A percentile compares a stretch with the other conserved stretches of the same genome.
phyloP scores from a whole-genome alignment of 257 asterid species.

The Solanum clarkiae region DNA sequence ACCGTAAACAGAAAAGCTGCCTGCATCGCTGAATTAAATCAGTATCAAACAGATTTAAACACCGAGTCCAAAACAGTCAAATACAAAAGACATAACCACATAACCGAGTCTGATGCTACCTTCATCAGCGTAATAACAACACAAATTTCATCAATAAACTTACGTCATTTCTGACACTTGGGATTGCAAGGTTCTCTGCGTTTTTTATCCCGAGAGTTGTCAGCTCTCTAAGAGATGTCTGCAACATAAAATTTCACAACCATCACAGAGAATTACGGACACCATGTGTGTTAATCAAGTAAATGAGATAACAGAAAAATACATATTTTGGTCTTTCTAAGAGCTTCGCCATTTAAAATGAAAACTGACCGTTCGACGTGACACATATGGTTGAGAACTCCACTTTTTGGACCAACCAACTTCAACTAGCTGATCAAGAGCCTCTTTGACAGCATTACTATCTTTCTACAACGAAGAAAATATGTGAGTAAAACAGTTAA shows the following conservation, averaged over 20 bases:
- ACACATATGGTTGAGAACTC: conserved; percentile 87
- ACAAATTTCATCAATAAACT: conserved; percentile 10
- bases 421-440: conserved; percentile 75
- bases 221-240: conserved; percentile 88
- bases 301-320: background rate
- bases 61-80: background rate
- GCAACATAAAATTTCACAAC: conserved; percentile 7
- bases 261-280: background rate
- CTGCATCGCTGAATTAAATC: conserved; percentile 80
- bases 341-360: conserved; percentile 4
- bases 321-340: background rate
- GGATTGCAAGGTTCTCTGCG: conserved; percentile 89
- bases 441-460: conserved; percentile 67
- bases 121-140: background rate
- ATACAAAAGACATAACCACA: background rate
- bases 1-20: conserved; percentile 96
- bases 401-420: conserved; percentile 75
- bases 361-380: conserved; percentile 87
- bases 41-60: conserved; percentile 28
- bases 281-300: background rate
- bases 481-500: conserved; percentile 5
- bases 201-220: conserved; percentile 82
- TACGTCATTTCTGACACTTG: conserved; percentile 91
- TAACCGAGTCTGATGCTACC: background rate
- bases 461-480: conserved; percentile 32